These are phyloP conservation scores for Mycena vulgaris DNA, from an alignment of 768 basidiomycete species.

Conservation along the genomic window DNA sequence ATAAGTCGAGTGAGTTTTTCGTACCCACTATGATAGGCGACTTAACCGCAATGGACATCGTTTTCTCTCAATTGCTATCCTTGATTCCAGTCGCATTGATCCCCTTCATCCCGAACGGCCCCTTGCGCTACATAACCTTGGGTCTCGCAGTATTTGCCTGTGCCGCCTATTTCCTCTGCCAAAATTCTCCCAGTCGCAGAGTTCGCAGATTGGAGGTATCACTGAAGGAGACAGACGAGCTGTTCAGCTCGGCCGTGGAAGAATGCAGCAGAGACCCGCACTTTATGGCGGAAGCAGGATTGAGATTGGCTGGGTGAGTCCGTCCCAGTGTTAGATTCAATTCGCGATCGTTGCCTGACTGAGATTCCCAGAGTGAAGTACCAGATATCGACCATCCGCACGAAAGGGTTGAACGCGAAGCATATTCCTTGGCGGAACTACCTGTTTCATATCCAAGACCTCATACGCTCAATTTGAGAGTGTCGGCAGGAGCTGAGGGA, in stretches of 20 bases:
- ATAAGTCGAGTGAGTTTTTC: too few relatives aligned
- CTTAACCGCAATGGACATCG: background rate
- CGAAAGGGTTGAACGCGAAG: background rate
- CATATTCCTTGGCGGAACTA: background rate
- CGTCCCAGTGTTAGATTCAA: background rate
- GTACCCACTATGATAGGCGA: background rate
- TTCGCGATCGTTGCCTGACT: background rate
- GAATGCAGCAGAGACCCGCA: conserved; percentile 12
- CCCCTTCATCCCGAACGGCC: conserved; percentile 9
- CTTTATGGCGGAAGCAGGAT: background rate
- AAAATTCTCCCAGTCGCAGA: background rate
- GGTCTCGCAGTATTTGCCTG: background rate
- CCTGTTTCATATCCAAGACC: background rate
- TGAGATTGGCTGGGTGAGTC: conserved; percentile 14
- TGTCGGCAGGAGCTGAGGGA: background rate
- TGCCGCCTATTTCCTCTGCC: background rate
- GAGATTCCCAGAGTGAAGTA: background rate
- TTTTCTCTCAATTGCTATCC: background rate
- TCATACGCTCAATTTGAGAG: background rate
- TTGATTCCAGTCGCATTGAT: background rate
- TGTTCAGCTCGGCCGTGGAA: background rate
- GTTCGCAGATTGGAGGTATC: background rate
- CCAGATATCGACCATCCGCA: background rate
- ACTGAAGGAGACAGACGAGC: background rate
- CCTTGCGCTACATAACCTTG: conserved; percentile 2